Evolutionary conservation across 495 filamentous ascomycete genomes (phyloP), one percentile per base, ranked within the genome.

Genomic region (Neurospora sp.): DNA sequence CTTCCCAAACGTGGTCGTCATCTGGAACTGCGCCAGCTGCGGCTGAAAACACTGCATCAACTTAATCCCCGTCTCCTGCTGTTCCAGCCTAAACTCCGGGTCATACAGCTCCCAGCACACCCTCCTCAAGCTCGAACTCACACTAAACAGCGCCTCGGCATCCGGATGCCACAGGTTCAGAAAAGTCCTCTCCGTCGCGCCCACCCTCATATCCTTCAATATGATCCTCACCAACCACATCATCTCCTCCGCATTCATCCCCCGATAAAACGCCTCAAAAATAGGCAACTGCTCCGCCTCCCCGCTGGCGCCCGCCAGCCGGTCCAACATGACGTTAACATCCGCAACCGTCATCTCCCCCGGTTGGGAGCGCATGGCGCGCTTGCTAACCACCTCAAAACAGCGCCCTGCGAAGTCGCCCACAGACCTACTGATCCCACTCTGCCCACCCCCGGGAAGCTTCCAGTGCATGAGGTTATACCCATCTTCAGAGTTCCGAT

Each of bases 11-110:
- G 90, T 91, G 1, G 82, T 79, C 68, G 93, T 87, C 88, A 93
- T 94, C 82, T 98, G 94, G 75, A 97, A 98, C 77, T 97, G 93
- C 5, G 96, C 96, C 70, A 99, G 87, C 82, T 98, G 96, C 53
- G 96, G 96, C 79, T 99, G 96, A 78, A 97, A 98, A 78, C 96
- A 98, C 76, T 94, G 90, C 96, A 98, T 98, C 39, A 98, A 82
- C 7, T 85, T 83, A 35, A 97, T 89, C 0, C 89, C 92, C 20
- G 90, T 87, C 74, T 95, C 90, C 41, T 93, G 89, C 40, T 88
- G 89, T 71, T 93, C 89, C 12, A 98, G 86, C 31, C 92, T 87
- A 40, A 94, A 82, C 73, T 87, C 87, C 0, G 90, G 91, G 77
- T 98, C 92, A 75, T 88, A 89, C 9, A 99, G 85, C 80, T 98